phyloP scores from a whole-genome alignment of 805 yeast species.

The Vanderwaltozyma tropicalis region DNA sequence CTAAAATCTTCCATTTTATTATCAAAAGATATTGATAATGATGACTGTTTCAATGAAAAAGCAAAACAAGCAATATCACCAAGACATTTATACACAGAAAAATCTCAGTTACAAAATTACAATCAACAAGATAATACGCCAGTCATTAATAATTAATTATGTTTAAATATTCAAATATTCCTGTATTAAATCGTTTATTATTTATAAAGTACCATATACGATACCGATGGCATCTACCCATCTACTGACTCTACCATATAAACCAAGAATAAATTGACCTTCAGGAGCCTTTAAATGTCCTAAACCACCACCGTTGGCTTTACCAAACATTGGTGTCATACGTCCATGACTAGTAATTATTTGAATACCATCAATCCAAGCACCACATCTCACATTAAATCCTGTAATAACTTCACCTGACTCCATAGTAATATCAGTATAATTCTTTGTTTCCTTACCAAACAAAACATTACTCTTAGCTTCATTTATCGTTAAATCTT shows the following conservation, averaged over 20 bases:
- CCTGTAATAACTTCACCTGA: slow-evolving; percentile 51
- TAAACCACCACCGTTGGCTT: slow-evolving; percentile 53
- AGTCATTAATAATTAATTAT: not conserved
- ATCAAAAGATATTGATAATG: too few relatives aligned
- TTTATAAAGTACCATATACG: slow-evolving; percentile 33
- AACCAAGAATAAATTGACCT: slow-evolving; percentile 52
- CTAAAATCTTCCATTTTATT: too few relatives aligned
- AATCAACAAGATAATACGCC: not conserved
- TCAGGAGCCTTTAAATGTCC: slow-evolving; percentile 54
- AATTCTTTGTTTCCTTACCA: slow-evolving; percentile 46
- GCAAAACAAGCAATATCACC: too few relatives aligned
- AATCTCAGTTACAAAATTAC: too few relatives aligned
- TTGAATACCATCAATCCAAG: slow-evolving; percentile 84
- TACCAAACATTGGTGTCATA: slow-evolving; percentile 52
- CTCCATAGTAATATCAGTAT: slow-evolving; percentile 45
- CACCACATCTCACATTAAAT: slow-evolving; percentile 61
- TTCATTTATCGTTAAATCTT: slow-evolving; percentile 8
- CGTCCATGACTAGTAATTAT: slow-evolving; percentile 51
- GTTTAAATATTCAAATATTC: not conserved
- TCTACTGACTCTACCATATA: slow-evolving; percentile 54
- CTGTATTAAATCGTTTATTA: not conserved
- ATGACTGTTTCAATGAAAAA: too few relatives aligned
- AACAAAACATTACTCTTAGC: slow-evolving; percentile 21
- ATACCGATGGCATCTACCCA: slow-evolving; percentile 76
- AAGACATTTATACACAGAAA: too few relatives aligned